These are phyloP conservation scores for Leccinum olivaceopallidum DNA, from an alignment of 768 basidiomycete genomes.

Conservation along the genomic window DNA sequence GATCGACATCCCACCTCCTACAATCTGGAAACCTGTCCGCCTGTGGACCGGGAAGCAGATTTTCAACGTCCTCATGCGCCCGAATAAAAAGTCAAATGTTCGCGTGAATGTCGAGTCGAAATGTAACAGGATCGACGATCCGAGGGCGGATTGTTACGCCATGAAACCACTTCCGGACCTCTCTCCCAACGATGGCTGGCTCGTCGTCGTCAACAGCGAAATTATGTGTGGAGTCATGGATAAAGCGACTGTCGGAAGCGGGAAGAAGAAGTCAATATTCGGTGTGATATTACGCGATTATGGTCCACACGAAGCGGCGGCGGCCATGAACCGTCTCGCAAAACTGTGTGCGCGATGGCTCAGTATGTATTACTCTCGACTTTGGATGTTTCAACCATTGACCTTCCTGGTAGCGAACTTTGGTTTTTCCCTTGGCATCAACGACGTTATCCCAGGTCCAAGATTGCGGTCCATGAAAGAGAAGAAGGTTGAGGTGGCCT, in stretches of 20 bases:
- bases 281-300: conserved; percentile 98
- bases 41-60: conserved; percentile 99
- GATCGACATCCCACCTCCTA: conserved; percentile 94
- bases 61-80: conserved; percentile 96
- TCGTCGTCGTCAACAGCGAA: conserved; percentile 96
- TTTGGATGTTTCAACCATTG: conserved; percentile 3
- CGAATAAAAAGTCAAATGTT: conserved; percentile 80
- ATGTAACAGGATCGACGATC: conserved; percentile 87
- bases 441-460: conserved; percentile 96
- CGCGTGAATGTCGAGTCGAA: conserved; percentile 95
- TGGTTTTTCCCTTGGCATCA: conserved; percentile 97
- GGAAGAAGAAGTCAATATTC: conserved; percentile 99
- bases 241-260: conserved; percentile 95
- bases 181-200: conserved; percentile 96
- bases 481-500: conserved; percentile 81
- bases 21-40: conserved; percentile 88
- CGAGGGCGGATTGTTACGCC: conserved; percentile 61
- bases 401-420: conserved; percentile 74
- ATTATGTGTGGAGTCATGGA: conserved; percentile 99
- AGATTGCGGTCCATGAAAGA: conserved; percentile 82
- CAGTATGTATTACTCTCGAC: conserved; percentile 46
- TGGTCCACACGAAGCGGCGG: conserved; percentile 90
- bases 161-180: conserved; percentile 76
- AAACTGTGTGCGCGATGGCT: conserved; percentile 95
- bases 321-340: conserved; percentile 94